Conservation (phyloP, 108 stramenopile genomes). For the Schizochytrium sp. region DNA sequence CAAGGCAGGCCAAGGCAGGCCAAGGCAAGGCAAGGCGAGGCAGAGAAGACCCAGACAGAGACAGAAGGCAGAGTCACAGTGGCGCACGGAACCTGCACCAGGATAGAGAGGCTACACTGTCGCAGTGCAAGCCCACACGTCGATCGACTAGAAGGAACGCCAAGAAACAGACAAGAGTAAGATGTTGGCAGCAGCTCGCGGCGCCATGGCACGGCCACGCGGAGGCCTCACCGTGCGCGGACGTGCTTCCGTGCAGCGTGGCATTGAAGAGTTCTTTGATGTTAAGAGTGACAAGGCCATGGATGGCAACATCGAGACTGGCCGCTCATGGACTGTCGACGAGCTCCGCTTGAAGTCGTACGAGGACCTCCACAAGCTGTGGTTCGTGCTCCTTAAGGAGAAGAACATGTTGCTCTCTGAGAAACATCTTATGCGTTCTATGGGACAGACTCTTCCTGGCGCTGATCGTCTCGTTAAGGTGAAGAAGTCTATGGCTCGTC, state of each 20-base stretch:
- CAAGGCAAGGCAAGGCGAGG: too few relatives aligned
- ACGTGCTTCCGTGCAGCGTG: neutral
- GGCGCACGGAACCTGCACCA: neutral
- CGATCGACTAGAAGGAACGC: too few relatives aligned
- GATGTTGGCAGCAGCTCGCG: neutral
- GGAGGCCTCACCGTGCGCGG: neutral
- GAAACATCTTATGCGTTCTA: neutral
- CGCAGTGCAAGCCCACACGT: neutral
- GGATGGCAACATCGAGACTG: slow-evolving; percentile 62
- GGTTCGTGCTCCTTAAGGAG: slow-evolving; percentile 78
- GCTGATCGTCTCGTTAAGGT: slow-evolving; percentile 58
- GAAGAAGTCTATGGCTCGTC: slow-evolving; percentile 56
- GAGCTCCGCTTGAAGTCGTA: slow-evolving; percentile 75
- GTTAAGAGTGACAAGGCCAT: neutral
- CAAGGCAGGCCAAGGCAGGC: too few relatives aligned
- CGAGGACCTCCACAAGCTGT: slow-evolving; percentile 77
- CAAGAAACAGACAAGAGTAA: neutral
- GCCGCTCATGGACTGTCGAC: slow-evolving; percentile 69
- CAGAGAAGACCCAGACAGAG: too few relatives aligned
- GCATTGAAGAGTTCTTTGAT: slow-evolving; percentile 47
- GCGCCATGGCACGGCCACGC: neutral
- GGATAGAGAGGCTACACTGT: neutral
- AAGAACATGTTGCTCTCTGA: slow-evolving; percentile 73
- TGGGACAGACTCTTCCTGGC: slow-evolving; percentile 9
- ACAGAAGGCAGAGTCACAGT: too few relatives aligned